A percentile compares a stretch with the other conserved stretches of the same genome.
These are phyloP conservation scores for Yamadazyma nakazawae DNA, from an alignment of 805 yeast species.

Conservation along the genomic window DNA sequence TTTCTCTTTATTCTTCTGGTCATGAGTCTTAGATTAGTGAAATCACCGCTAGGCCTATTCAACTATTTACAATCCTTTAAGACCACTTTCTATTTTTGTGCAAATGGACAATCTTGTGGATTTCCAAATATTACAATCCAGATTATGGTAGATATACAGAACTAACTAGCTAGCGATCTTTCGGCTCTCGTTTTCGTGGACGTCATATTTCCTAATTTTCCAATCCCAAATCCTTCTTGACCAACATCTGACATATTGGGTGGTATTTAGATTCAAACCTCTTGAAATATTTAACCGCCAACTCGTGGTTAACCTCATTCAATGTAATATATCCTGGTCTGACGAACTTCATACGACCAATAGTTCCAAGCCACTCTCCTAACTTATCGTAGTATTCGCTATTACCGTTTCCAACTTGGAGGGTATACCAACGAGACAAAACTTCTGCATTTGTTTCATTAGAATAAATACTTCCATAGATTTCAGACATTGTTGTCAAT, in stretches of 20 bases:
- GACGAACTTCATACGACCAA: slow-evolving; percentile 93
- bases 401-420: slow-evolving; percentile 57
- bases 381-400: slow-evolving; percentile 46
- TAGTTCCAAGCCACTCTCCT: slow-evolving; percentile 85
- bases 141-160: too few species aligned
- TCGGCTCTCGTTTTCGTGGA: too few species aligned
- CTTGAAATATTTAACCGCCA: slow-evolving; percentile 65
- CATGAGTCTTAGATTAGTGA: too few species aligned
- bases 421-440: slow-evolving; percentile 69
- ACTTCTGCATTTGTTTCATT: slow-evolving; percentile 75
- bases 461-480: slow-evolving; percentile 38
- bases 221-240: slow-evolving; percentile 71
- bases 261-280: slow-evolving; percentile 63
- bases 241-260: slow-evolving; percentile 80
- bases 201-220: neutral
- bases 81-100: too few species aligned
- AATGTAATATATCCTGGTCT: slow-evolving; percentile 78
- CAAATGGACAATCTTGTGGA: too few species aligned
- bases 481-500: slow-evolving; percentile 30
- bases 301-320: slow-evolving; percentile 56
- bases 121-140: too few species aligned
- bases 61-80: too few species aligned
- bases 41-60: too few species aligned
- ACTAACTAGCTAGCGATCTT: too few species aligned
- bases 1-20: too few species aligned